A percentile compares a stretch with the other conserved stretches of the same genome.
phyloP scores from a whole-genome alignment of 1,139 yeast genomes.

The Zygosaccharomyces sapae region DNA sequence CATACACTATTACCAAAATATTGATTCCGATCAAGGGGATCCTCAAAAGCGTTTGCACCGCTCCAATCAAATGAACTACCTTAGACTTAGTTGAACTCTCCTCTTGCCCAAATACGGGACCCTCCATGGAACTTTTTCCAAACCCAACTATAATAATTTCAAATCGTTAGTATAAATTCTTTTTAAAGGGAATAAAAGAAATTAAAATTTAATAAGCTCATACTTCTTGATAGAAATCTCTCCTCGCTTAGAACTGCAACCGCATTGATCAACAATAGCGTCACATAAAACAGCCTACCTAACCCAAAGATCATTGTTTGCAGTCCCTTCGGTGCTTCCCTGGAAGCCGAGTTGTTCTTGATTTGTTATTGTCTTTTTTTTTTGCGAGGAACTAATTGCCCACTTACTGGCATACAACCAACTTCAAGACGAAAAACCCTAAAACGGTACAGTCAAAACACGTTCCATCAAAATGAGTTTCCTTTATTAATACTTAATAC shows the following conservation, averaged over 20 bases:
- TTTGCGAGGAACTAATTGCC: not conserved
- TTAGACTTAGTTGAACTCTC: conserved; percentile 52
- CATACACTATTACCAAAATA: conserved; percentile 63
- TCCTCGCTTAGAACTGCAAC: conserved; percentile 81
- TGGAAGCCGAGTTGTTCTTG: not conserved
- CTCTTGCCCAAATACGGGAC: conserved; percentile 41
- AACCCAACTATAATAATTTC: conserved; percentile 41
- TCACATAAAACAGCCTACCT: conserved; percentile 63
- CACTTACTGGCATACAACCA: no score
- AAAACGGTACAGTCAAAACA: not conserved
- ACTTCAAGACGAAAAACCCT: no score
- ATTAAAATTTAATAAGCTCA: conserved; percentile 26
- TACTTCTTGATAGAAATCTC: conserved; percentile 69
- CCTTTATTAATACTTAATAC: conserved; percentile 18
- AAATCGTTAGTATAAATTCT: conserved; percentile 1
- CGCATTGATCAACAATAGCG: conserved; percentile 65
- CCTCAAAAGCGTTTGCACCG: conserved; percentile 70
- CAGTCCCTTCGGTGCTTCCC: not conserved
- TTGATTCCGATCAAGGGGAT: conserved; percentile 71
- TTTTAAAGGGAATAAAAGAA: not conserved
- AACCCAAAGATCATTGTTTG: conserved; percentile 56
- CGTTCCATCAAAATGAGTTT: conserved; percentile 12
- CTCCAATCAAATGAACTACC: conserved; percentile 60
- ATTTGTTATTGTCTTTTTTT: not conserved
- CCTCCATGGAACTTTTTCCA: conserved; percentile 40